Conservation (phyloP, 345 rosid genomes). For the Eucalyptus albens region DNA sequence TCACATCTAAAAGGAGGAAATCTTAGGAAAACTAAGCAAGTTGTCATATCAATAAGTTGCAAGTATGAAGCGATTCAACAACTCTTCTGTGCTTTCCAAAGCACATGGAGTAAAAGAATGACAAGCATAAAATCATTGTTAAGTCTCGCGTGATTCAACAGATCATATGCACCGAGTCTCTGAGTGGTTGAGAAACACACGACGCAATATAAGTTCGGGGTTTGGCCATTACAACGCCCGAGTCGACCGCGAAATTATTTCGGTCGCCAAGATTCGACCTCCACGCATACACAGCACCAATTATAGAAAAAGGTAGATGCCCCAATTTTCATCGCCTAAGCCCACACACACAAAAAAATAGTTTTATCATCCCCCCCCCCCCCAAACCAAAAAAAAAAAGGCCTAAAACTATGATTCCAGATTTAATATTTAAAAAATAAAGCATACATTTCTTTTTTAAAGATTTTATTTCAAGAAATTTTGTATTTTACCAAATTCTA, state of each 20-base stretch:
- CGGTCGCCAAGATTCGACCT: neutral
- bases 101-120: neutral
- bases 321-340: neutral
- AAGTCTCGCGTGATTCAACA: neutral
- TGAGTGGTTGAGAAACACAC: too few species aligned
- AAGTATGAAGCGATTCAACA: neutral
- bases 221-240: neutral
- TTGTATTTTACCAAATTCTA: neutral
- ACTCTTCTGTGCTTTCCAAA: neutral
- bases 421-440: neutral
- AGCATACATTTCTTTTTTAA: neutral
- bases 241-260: neutral
- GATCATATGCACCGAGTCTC: neutral
- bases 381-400: too few species aligned
- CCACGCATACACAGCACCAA: neutral
- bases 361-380: neutral
- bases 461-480: neutral
- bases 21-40: neutral
- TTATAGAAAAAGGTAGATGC: neutral
- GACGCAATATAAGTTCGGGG: neutral
- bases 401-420: neutral
- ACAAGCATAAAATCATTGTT: neutral
- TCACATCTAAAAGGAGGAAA: neutral
- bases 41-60: neutral
- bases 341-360: neutral